Conservation (phyloP, 2,329 filamentous ascomycete genomes). For the Neonectria punicea region DNA sequence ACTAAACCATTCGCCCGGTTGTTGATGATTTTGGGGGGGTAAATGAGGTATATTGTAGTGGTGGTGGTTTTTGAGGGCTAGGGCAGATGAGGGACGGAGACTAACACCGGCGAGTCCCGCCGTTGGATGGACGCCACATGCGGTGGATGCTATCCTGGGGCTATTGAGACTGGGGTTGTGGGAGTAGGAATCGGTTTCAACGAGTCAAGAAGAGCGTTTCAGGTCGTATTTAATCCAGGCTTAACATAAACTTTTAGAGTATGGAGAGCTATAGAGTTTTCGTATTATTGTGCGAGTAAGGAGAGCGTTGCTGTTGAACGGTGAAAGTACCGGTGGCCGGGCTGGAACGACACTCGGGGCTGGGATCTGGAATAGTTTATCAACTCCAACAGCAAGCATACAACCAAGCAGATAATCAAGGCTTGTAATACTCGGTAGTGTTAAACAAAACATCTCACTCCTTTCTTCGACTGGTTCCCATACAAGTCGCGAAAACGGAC, state of each 20-base stretch:
- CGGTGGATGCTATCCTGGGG: constrained; percentile 2
- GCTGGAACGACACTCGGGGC: background rate
- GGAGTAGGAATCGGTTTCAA: background rate
- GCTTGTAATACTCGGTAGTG: background rate
- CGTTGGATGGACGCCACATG: background rate
- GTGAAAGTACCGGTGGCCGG: background rate
- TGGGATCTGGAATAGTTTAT: accelerated
- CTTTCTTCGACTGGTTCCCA: too few relatives aligned
- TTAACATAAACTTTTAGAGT: background rate
- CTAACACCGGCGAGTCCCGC: background rate
- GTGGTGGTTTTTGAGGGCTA: constrained; percentile 4
- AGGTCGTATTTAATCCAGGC: background rate
- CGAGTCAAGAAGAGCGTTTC: background rate
- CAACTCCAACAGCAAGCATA: background rate
- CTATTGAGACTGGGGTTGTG: background rate
- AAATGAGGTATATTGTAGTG: constrained; percentile 27
- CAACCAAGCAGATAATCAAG: background rate
- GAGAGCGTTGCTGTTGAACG: background rate
- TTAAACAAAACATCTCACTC: background rate
- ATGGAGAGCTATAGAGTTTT: background rate
- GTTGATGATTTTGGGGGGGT: background rate
- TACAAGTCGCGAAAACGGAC: background rate
- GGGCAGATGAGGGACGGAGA: constrained; percentile 4
- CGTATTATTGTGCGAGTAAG: background rate
- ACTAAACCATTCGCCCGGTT: constrained; percentile 38